Conservation (phyloP, 169 alveolate species). For the Plasmodium relictum region DNA sequence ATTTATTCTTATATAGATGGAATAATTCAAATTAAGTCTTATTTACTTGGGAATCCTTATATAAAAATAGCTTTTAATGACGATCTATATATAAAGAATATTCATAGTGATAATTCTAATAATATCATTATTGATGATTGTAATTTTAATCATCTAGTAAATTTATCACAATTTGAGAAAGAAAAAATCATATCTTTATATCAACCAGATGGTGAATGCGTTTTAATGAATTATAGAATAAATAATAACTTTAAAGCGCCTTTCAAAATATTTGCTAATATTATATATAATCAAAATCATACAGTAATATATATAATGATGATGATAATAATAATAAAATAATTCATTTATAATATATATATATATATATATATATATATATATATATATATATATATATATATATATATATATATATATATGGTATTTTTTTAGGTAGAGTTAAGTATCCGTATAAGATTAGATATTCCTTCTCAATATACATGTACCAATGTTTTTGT, state of each 20-base stretch:
- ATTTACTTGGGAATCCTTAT: constrained; percentile 91
- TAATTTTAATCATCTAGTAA: constrained; percentile 93
- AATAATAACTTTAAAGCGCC: constrained; percentile 86
- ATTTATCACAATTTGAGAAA: constrained; percentile 87
- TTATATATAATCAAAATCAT: constrained; percentile 38
- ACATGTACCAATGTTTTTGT: constrained; percentile 72
- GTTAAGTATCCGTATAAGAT: constrained; percentile 22
- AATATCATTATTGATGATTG: constrained; percentile 88
- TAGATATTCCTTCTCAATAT: constrained; percentile 44
- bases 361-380: neutral
- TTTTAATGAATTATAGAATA: constrained; percentile 95
- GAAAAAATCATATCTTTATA: constrained; percentile 90
- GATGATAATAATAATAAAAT: neutral
- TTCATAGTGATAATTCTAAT: constrained; percentile 51
- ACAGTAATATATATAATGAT: constrained; percentile 71
- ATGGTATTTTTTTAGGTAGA: constrained; percentile 20
- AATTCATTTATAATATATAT: constrained; percentile 30
- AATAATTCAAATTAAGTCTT: constrained; percentile 93
- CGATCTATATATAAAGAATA: constrained; percentile 79
- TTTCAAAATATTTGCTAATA: constrained; percentile 80
- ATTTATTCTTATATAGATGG: constrained; percentile 94
- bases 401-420: neutral
- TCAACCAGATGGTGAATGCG: constrained; percentile 98
- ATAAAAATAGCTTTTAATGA: constrained; percentile 92
- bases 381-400: constrained; percentile 3